These are phyloP conservation scores for Brachypodium distachyon DNA, from an alignment of 202 grass and related monocot genomes.

Conservation along the genomic window DNA sequence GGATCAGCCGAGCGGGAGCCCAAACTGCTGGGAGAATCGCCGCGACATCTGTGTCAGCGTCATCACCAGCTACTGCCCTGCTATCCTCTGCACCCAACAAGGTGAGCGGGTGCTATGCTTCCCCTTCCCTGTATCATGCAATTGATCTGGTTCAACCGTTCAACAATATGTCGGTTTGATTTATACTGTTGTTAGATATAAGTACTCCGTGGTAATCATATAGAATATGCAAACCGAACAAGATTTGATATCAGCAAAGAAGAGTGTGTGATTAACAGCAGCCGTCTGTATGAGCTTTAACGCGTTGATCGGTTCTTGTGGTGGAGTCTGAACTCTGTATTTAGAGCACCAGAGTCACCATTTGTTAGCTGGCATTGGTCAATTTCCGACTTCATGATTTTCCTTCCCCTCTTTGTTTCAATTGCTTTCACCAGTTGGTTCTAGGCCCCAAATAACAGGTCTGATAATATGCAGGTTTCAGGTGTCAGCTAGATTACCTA, in stretches of 20 bases:
- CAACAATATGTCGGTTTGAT: not conserved
- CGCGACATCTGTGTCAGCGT: constrained; percentile 92
- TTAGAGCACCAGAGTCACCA: not conserved
- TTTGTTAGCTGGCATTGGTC: not conserved
- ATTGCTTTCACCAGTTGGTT: not conserved
- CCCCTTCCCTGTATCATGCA: not conserved
- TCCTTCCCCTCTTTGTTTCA: not conserved
- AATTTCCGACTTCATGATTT: not conserved
- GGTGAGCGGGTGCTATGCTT: constrained; percentile 34
- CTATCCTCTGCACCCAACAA: constrained; percentile 96
- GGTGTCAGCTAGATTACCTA: constrained; percentile 85
- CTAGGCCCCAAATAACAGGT: constrained; percentile 7
- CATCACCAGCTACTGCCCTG: constrained; percentile 85
- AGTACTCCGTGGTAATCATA: not conserved
- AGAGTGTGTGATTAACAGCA: not conserved
- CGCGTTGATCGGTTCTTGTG: not conserved
- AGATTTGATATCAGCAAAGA: not conserved
- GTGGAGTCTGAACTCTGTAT: constrained; percentile 6
- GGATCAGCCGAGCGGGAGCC: constrained; percentile 58
- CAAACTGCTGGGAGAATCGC: constrained; percentile 84
- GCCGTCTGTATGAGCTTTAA: not conserved
- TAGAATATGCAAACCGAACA: not conserved
- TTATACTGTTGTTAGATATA: not conserved
- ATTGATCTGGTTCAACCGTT: constrained; percentile 3
- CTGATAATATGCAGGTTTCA: constrained; percentile 60